Conservation (phyloP, 192 early-diverging fungal genomes). For the Diversispora epigaea region DNA sequence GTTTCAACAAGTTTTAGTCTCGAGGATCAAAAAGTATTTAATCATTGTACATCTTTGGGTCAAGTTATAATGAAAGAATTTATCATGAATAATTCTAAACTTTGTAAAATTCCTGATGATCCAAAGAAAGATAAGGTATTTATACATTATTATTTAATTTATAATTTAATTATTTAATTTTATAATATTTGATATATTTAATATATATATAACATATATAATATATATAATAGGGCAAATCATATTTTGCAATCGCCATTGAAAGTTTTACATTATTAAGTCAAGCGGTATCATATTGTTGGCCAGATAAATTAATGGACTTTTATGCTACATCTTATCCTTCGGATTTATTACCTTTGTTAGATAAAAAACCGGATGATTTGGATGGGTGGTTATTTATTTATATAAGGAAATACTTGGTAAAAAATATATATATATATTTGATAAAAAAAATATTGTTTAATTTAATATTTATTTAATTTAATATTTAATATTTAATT, state of each 20-base stretch:
- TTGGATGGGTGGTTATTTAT: constrained; percentile 28
- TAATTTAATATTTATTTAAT: background rate
- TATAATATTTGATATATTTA: background rate
- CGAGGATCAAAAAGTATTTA: constrained; percentile 13
- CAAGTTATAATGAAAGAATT: constrained; percentile 36
- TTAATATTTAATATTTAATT: too few relatives aligned
- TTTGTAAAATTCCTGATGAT: background rate
- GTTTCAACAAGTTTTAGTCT: constrained; percentile 9
- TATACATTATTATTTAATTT: background rate
- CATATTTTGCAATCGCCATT: constrained; percentile 29
- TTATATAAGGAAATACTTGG: constrained; percentile 35
- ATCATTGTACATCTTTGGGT: constrained; percentile 24
- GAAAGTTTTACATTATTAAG: constrained; percentile 17
- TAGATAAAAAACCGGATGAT: background rate
- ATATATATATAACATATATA: background rate
- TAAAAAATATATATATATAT: background rate
- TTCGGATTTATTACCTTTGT: background rate
- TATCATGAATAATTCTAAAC: constrained; percentile 19
- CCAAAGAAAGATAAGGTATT: constrained; percentile 33
- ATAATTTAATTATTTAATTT: background rate
- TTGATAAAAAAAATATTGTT: background rate
- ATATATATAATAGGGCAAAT: constrained; percentile 19
- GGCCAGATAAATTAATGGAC: constrained; percentile 36
- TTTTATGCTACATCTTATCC: constrained; percentile 25
- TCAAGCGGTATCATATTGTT: constrained; percentile 25